Conservation (phyloP, 306 rosid genomes). For the Clitoria ternatea region DNA sequence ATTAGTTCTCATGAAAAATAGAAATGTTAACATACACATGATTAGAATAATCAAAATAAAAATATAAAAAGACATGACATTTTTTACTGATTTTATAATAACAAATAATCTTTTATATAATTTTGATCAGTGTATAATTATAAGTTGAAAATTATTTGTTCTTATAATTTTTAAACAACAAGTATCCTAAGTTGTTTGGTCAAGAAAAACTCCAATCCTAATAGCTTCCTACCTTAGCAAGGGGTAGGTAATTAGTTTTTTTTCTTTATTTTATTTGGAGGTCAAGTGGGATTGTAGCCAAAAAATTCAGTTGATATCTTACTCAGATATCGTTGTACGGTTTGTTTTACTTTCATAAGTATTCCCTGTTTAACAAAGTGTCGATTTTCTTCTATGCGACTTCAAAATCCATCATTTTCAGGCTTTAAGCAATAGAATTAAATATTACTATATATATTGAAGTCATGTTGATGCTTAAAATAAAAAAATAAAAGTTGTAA, state of each 20-base stretch:
- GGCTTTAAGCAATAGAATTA: background rate
- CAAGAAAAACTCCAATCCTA: too few species aligned
- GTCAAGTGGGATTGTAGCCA: background rate
- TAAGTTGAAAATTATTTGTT: too few species aligned
- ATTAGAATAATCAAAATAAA: too few species aligned
- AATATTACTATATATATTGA: background rate
- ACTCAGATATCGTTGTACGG: background rate
- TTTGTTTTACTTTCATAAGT: background rate
- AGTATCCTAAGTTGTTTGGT: too few species aligned
- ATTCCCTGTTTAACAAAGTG: background rate
- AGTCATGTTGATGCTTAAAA: background rate
- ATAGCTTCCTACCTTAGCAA: background rate
- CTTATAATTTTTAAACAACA: too few species aligned
- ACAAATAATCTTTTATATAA: too few species aligned
- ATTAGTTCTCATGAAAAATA: too few species aligned
- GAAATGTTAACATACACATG: too few species aligned
- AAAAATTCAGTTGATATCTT: background rate
- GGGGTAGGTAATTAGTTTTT: too few species aligned
- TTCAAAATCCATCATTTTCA: background rate
- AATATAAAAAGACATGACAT: too few species aligned
- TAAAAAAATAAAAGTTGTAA: background rate
- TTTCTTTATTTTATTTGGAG: background rate
- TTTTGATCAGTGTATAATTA: too few species aligned
- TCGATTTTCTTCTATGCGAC: slow-evolving; percentile 5
- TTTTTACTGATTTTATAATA: too few species aligned